Percentiles rank a stretch among this genome's conserved stretches.
phyloP scores from a whole-genome alignment of 2,329 filamentous ascomycete genomes.

The Ophiocordyceps sinensis region DNA sequence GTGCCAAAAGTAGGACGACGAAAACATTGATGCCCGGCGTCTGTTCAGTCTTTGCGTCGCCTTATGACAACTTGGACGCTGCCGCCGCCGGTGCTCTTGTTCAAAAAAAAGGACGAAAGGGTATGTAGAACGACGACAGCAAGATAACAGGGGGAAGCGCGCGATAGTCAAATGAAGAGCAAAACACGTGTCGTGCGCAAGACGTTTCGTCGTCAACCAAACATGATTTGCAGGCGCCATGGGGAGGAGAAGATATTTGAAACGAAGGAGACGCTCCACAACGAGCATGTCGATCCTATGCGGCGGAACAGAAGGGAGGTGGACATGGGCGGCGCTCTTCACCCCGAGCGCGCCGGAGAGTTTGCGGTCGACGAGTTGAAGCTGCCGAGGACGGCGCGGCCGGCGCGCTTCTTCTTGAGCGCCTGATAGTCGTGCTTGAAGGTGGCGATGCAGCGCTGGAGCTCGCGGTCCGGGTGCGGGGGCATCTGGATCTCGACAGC shows the following conservation, averaged over 20 bases:
- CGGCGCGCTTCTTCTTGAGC: conserved; percentile 31
- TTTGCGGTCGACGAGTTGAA: conserved; percentile 12
- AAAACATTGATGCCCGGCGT: too few species aligned
- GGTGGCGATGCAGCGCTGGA: conserved; percentile 41
- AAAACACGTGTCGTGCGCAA: background rate
- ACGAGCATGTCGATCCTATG: too few species aligned
- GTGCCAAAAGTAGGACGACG: too few species aligned
- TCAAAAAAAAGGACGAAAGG: too few species aligned
- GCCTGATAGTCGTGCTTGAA: conserved; percentile 45
- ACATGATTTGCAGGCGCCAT: background rate
- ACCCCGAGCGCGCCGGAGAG: conserved; percentile 6
- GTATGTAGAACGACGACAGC: background rate
- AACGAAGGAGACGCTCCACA: background rate
- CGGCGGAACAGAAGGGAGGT: too few species aligned
- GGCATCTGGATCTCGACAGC: conserved; percentile 46
- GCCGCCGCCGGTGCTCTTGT: too few species aligned
- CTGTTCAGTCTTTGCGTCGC: too few species aligned
- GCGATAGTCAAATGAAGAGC: too few species aligned
- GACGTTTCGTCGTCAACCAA: background rate
- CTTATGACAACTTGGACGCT: too few species aligned
- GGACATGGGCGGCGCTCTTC: background rate
- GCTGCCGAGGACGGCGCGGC: conserved; percentile 10
- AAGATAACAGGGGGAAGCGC: background rate
- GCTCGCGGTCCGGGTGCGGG: conserved; percentile 36
- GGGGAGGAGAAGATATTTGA: background rate